phyloP scores from a whole-genome alignment of 257 asterid species.

The Nicotiana tabacum region DNA sequence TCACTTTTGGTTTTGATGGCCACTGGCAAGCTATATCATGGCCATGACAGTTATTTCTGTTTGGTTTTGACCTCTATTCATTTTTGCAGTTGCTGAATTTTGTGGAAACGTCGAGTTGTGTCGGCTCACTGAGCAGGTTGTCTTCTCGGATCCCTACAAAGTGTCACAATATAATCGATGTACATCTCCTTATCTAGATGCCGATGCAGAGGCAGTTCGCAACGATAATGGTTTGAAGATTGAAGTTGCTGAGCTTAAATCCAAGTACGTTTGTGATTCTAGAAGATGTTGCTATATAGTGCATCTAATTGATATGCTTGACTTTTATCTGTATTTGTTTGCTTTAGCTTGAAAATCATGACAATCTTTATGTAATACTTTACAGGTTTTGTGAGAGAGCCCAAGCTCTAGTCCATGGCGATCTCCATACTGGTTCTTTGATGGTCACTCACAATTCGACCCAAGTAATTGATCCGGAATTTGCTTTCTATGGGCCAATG shows the following conservation, averaged over 20 bases:
- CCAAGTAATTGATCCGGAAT: slow-evolving; percentile 94
- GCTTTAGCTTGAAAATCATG: background rate
- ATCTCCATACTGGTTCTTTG: slow-evolving; percentile 92
- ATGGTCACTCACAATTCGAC: slow-evolving; percentile 84
- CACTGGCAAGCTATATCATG: background rate
- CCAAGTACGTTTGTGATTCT: slow-evolving; percentile 44
- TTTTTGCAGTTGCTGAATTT: slow-evolving; percentile 79
- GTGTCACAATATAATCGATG: slow-evolving; percentile 73
- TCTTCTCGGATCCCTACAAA: slow-evolving; percentile 92
- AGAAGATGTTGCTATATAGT: background rate
- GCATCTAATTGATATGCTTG: background rate
- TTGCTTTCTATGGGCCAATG: slow-evolving; percentile 89
- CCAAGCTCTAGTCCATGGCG: slow-evolving; percentile 94
- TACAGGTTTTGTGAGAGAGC: slow-evolving; percentile 93
- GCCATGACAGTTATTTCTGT: background rate
- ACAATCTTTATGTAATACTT: slow-evolving; percentile 7
- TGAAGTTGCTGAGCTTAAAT: slow-evolving; percentile 86
- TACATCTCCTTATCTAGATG: slow-evolving; percentile 88
- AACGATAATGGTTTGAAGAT: slow-evolving; percentile 70
- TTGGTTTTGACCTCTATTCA: slow-evolving; percentile 14
- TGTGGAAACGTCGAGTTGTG: slow-evolving; percentile 93
- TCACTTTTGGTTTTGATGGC: background rate
- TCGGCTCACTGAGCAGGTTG: slow-evolving; percentile 94
- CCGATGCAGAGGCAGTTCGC: slow-evolving; percentile 79
- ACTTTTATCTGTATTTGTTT: slow-evolving; percentile 22